Evolutionary conservation across 495 filamentous ascomycete species (phyloP).

Genomic region (Glarea lozoyensis): DNA sequence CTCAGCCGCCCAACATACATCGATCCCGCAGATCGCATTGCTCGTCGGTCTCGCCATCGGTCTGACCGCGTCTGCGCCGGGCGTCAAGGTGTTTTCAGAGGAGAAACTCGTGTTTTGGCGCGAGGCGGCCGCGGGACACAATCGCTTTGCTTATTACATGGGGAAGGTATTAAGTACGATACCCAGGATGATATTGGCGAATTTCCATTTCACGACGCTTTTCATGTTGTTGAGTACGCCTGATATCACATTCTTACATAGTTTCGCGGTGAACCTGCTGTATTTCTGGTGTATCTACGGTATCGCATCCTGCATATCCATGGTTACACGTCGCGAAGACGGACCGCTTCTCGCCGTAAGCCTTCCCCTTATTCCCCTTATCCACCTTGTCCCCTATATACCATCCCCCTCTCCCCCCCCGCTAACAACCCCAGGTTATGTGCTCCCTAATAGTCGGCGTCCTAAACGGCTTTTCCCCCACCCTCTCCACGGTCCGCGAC

Average conservation of each 20-base stretch:
- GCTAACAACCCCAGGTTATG: no score
- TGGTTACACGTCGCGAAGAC: conserved; percentile 38
- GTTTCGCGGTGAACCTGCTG: conserved; percentile 38
- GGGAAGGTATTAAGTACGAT: conserved; percentile 43
- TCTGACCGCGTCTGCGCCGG: conserved; percentile 42
- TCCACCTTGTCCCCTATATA: no score
- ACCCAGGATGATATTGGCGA: conserved; percentile 38
- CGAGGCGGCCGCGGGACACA: conserved; percentile 45
- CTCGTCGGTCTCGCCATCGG: conserved; percentile 43
- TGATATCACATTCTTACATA: conserved; percentile 32
- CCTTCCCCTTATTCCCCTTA: no score
- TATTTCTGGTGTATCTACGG: conserved; percentile 54
- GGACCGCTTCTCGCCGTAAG: conserved; percentile 39
- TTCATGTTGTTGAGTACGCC: conserved; percentile 41
- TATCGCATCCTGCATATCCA: conserved; percentile 39
- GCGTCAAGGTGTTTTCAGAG: conserved; percentile 47
- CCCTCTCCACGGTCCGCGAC: conserved; percentile 31
- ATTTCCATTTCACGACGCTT: conserved; percentile 45
- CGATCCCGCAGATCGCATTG: conserved; percentile 39
- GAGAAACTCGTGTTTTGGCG: conserved; percentile 44
- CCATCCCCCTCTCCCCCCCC: no score
- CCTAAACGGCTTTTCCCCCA: conserved; percentile 40
- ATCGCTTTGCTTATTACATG: conserved; percentile 43
- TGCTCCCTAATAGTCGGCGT: conserved; percentile 36
- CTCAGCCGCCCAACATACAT: conserved; percentile 35